A percentile compares a stretch with the other conserved stretches of the same genome.
These are phyloP conservation scores for Aspergillus niger DNA, from an alignment of 2,329 filamentous ascomycete genomes.

Conservation along the genomic window DNA sequence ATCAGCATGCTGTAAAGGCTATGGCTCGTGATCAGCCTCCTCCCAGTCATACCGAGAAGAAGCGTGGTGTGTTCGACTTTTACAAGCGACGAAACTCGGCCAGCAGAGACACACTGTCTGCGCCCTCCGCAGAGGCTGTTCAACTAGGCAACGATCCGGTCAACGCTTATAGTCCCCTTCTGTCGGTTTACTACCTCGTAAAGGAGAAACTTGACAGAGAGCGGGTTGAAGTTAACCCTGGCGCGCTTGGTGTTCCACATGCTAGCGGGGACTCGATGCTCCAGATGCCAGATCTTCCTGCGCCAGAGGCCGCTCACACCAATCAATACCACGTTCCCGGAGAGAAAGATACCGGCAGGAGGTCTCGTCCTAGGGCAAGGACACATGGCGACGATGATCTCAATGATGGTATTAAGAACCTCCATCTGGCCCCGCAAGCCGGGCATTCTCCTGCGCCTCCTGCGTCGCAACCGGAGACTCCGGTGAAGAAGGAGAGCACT, in stretches of 20 bases:
- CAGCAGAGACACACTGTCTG: constrained; percentile 82
- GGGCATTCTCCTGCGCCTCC: constrained; percentile 53
- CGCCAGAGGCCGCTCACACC: constrained; percentile 85
- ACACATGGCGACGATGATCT: constrained; percentile 95
- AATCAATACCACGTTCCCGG: constrained; percentile 91
- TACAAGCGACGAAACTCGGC: constrained; percentile 92
- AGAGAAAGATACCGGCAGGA: constrained; percentile 80
- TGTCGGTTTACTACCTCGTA: constrained; percentile 96
- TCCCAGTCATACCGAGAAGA: constrained; percentile 69
- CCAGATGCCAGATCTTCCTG: constrained; percentile 71
- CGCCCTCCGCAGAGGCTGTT: constrained; percentile 82
- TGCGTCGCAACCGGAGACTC: constrained; percentile 61
- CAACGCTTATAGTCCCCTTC: constrained; percentile 87
- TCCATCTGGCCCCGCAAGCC: constrained; percentile 57
- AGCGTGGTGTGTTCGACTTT: constrained; percentile 91
- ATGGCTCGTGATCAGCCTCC: constrained; percentile 67
- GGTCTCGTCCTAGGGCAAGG: constrained; percentile 79
- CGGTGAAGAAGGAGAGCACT: constrained; percentile 80
- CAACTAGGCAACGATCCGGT: constrained; percentile 81
- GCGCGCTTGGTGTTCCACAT: constrained; percentile 59
- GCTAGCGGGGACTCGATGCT: constrained; percentile 59
- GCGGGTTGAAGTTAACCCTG: constrained; percentile 59
- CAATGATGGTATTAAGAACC: constrained; percentile 69
- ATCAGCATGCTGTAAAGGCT: constrained; percentile 77
- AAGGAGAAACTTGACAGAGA: constrained; percentile 90